Evolutionary conservation across 2,329 filamentous ascomycete genomes (phyloP).

Genomic region (Ceratocystiopsis sp.): DNA sequence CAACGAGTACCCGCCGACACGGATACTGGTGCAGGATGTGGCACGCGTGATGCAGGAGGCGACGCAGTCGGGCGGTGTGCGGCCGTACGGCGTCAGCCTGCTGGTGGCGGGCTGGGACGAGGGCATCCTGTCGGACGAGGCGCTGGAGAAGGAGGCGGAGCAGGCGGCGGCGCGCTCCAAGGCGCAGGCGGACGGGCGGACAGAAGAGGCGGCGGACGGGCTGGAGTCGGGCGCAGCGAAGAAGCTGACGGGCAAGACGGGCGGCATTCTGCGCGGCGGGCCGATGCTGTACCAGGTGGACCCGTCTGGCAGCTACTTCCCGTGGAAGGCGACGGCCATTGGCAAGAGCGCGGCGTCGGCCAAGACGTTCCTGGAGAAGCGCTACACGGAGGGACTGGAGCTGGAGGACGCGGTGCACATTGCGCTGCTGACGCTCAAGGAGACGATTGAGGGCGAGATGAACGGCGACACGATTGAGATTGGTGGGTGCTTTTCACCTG

Average conservation of each 20-base stretch:
- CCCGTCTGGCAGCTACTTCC: slow-evolving; percentile 96
- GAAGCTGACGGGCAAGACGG: slow-evolving; percentile 70
- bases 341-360: slow-evolving; percentile 96
- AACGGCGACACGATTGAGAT: slow-evolving; percentile 98
- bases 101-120: slow-evolving; percentile 97
- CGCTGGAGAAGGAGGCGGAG: slow-evolving; percentile 33
- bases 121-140: slow-evolving; percentile 73
- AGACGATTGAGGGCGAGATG: slow-evolving; percentile 99
- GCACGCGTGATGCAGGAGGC: slow-evolving; percentile 97
- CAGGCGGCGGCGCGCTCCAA: slow-evolving; percentile 30
- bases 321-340: slow-evolving; percentile 98
- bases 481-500: slow-evolving; percentile 35
- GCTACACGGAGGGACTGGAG: slow-evolving; percentile 93
- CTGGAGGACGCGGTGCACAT: slow-evolving; percentile 98
- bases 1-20: slow-evolving; percentile 98
- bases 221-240: slow-evolving; percentile 41
- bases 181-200: slow-evolving; percentile 16
- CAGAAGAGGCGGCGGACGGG: slow-evolving; percentile 12
- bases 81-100: slow-evolving; percentile 90
- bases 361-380: slow-evolving; percentile 98
- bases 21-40: slow-evolving; percentile 97
- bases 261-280: slow-evolving; percentile 85
- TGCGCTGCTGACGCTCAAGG: slow-evolving; percentile 89
- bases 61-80: slow-evolving; percentile 91
- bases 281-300: slow-evolving; percentile 98